These are phyloP conservation scores for Botrytis fragariae DNA, from an alignment of 2,329 filamentous ascomycete species.

Conservation along the genomic window DNA sequence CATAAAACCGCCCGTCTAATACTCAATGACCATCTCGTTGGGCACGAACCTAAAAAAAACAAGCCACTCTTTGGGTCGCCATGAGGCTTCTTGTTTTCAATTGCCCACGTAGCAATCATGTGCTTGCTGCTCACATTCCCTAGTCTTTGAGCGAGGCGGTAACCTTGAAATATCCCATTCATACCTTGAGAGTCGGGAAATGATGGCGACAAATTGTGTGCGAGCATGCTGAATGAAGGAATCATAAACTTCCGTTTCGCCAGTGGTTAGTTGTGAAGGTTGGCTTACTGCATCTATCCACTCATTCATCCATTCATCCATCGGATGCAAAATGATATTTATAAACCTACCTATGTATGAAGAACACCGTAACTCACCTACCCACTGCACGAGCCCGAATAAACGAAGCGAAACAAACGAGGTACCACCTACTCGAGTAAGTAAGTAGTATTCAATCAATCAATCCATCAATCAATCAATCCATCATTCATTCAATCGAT, in stretches of 20 bases:
- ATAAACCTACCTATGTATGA: not conserved
- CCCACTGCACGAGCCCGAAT: not conserved
- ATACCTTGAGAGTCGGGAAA: not conserved
- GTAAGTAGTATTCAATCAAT: not conserved
- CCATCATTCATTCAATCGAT: not conserved
- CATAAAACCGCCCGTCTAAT: not conserved
- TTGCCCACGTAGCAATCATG: slow-evolving; percentile 17
- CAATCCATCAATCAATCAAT: not conserved
- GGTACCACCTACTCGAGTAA: not conserved
- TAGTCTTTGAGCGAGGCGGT: not conserved
- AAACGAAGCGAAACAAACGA: not conserved
- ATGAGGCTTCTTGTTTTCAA: slow-evolving; percentile 14
- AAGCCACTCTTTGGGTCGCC: slow-evolving; percentile 8
- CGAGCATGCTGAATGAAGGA: not conserved
- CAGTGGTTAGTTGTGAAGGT: not conserved
- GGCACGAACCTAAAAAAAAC: slow-evolving; percentile 1
- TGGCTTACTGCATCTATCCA: not conserved
- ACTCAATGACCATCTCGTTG: slow-evolving; percentile 4
- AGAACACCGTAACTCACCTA: not conserved
- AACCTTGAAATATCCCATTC: not conserved
- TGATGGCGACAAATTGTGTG: not conserved
- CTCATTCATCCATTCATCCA: not conserved
- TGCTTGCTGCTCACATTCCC: not conserved
- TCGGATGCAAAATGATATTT: not conserved
- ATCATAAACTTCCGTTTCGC: not conserved